Conservation (phyloP, 352 stramenopile genomes). For the Phytopythium mirpurense region DNA sequence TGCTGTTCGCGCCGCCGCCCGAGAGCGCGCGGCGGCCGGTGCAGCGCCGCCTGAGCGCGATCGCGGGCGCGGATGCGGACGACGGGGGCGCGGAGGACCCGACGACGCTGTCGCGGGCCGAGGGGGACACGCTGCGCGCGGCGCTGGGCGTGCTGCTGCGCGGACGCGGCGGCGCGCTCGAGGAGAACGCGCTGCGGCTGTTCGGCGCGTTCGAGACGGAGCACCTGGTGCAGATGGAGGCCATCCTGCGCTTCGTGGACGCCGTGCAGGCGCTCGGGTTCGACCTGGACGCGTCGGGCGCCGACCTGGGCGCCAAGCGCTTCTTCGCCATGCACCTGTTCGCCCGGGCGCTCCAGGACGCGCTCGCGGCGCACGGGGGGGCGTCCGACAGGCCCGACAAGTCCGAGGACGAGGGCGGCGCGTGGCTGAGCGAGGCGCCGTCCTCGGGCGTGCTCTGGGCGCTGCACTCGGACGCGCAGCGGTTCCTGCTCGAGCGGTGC, state of each 20-base stretch:
- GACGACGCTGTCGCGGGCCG: slow-evolving; percentile 15
- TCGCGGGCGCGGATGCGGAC: neutral
- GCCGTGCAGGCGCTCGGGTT: slow-evolving; percentile 70
- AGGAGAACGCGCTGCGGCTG: slow-evolving; percentile 43
- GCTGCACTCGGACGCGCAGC: slow-evolving; percentile 77
- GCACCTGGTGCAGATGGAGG: slow-evolving; percentile 68
- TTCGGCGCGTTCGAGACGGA: slow-evolving; percentile 65
- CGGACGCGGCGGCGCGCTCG: slow-evolving; percentile 6
- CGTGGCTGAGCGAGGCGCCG: slow-evolving; percentile 41
- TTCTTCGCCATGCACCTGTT: slow-evolving; percentile 75
- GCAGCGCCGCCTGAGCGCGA: neutral
- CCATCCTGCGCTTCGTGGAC: slow-evolving; percentile 59
- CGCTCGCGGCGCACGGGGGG: slow-evolving; percentile 17
- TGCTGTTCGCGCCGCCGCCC: slow-evolving; percentile 46
- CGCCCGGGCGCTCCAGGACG: slow-evolving; percentile 41
- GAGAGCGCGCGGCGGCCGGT: neutral
- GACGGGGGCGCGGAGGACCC: slow-evolving; percentile 9
- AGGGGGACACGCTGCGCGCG: neutral
- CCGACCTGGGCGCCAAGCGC: slow-evolving; percentile 69
- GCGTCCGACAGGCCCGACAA: slow-evolving; percentile 1
- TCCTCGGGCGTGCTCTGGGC: slow-evolving; percentile 76
- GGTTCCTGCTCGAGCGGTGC: slow-evolving; percentile 70
- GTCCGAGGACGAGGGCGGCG: neutral
- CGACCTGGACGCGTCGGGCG: slow-evolving; percentile 68
- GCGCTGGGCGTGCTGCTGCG: slow-evolving; percentile 30